phyloP scores from a whole-genome alignment of 352 stramenopile genomes.

The Phytophthora ohioensis region DNA sequence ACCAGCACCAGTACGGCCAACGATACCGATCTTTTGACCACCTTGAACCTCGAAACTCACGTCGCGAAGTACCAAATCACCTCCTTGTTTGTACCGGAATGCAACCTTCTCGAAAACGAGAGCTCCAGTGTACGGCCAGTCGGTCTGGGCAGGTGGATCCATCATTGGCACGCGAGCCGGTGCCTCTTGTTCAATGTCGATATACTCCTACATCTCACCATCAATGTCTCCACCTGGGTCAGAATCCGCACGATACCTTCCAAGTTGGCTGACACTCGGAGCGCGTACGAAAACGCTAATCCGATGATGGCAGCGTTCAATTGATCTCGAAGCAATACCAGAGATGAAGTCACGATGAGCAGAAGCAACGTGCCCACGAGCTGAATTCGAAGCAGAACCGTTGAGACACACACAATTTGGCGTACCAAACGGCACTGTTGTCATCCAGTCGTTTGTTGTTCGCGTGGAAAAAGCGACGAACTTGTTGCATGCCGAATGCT shows the following conservation, averaged over 20 bases:
- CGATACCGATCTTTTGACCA: not conserved
- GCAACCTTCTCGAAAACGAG: not conserved
- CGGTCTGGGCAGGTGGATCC: not conserved
- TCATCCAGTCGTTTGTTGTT: too few species aligned
- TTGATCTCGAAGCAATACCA: not conserved
- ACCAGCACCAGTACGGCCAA: not conserved
- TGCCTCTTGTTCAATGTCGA: constrained; percentile 3
- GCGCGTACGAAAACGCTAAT: not conserved
- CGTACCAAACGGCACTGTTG: too few species aligned
- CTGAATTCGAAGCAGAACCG: not conserved
- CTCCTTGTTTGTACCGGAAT: not conserved
- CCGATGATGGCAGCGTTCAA: not conserved
- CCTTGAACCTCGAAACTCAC: constrained; percentile 1
- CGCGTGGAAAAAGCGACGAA: too few species aligned
- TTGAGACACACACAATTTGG: too few species aligned
- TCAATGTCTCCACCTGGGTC: not conserved
- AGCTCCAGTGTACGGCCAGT: not conserved
- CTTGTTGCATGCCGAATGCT: too few species aligned
- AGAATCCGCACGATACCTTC: not conserved
- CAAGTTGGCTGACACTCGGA: not conserved
- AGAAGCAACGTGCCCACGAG: not conserved
- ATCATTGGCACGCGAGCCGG: not conserved
- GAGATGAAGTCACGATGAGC: not conserved
- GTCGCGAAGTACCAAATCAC: not conserved
- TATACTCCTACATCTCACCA: constrained; percentile 1